Conservation (phyloP, 2,329 filamentous ascomycete species). For the Gaeumannomyces sp. region DNA sequence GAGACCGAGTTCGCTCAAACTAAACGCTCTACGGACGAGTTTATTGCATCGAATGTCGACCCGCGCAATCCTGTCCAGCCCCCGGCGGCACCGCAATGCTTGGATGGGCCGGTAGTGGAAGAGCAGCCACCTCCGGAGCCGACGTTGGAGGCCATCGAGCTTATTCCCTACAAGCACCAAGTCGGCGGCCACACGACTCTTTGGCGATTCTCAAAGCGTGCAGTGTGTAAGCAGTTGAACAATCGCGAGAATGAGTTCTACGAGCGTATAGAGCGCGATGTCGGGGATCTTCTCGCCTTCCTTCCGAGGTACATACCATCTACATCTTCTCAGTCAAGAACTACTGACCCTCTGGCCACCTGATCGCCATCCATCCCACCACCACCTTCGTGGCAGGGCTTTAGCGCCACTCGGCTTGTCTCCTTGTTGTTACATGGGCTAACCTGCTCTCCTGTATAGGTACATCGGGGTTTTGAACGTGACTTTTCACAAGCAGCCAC, state of each 20-base stretch:
- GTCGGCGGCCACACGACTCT: constrained; percentile 95
- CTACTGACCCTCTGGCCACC: neutral
- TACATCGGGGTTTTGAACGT: constrained; percentile 98
- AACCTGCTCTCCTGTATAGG: constrained; percentile 35
- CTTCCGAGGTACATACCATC: constrained; percentile 63
- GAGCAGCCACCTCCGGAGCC: constrained; percentile 39
- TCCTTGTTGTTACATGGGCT: neutral
- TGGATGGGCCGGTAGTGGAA: constrained; percentile 1
- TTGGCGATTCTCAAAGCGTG: constrained; percentile 89
- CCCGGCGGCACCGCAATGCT: neutral
- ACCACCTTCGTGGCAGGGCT: neutral
- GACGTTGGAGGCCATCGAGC: constrained; percentile 83
- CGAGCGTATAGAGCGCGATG: constrained; percentile 85
- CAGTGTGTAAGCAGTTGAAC: constrained; percentile 96
- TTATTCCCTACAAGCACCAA: constrained; percentile 96
- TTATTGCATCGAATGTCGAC: neutral
- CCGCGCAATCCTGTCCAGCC: neutral
- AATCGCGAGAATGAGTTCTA: constrained; percentile 99
- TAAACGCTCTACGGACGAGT: neutral
- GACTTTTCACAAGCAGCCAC: constrained; percentile 79
- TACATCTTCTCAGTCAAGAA: constrained; percentile 15
- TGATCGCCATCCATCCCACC: neutral
- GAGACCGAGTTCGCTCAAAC: neutral
- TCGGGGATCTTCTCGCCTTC: constrained; percentile 85
- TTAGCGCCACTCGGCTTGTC: neutral